phyloP scores from a whole-genome alignment of 2,329 filamentous ascomycete genomes.

The Amauroascus niger region DNA sequence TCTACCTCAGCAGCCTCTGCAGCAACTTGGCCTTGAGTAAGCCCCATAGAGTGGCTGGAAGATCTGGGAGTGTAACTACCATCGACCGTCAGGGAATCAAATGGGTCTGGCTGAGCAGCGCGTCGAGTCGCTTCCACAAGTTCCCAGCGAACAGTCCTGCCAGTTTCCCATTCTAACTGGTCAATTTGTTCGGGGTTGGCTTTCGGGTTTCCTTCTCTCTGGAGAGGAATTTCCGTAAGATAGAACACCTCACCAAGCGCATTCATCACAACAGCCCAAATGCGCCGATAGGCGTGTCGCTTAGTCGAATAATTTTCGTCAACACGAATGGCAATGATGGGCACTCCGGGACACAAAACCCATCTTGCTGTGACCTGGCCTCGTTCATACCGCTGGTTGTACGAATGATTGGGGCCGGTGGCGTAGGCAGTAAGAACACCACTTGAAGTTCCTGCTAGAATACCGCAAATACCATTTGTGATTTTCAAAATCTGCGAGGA shows the following conservation, averaged over 20 bases:
- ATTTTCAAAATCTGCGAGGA: conserved; percentile 58
- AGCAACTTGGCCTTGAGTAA: conserved; percentile 59
- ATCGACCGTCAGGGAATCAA: conserved; percentile 55
- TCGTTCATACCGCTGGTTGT: conserved; percentile 53
- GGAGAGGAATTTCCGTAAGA: conserved; percentile 58
- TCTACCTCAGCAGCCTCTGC: conserved; percentile 78
- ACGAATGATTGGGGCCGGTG: conserved; percentile 52
- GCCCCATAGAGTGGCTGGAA: conserved; percentile 61
- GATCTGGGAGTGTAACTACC: conserved; percentile 74
- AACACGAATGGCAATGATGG: conserved; percentile 71
- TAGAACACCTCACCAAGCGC: conserved; percentile 88
- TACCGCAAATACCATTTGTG: conserved; percentile 69
- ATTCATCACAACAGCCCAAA: conserved; percentile 91
- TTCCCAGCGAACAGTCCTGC: conserved; percentile 70
- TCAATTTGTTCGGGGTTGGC: conserved; percentile 45
- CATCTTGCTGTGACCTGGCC: conserved; percentile 81
- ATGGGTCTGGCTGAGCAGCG: conserved; percentile 59
- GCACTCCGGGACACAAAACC: conserved; percentile 85
- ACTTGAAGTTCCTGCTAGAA: conserved; percentile 72
- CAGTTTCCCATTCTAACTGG: conserved; percentile 67
- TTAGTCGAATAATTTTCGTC: conserved; percentile 71
- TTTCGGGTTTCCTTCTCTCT: conserved; percentile 43
- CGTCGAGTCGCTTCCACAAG: conserved; percentile 70
- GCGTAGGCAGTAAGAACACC: conserved; percentile 77
- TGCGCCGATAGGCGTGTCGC: conserved; percentile 58